Evolutionary conservation across 208 protist species (phyloP).

Genomic region (Trichomonas vaginalis): DNA sequence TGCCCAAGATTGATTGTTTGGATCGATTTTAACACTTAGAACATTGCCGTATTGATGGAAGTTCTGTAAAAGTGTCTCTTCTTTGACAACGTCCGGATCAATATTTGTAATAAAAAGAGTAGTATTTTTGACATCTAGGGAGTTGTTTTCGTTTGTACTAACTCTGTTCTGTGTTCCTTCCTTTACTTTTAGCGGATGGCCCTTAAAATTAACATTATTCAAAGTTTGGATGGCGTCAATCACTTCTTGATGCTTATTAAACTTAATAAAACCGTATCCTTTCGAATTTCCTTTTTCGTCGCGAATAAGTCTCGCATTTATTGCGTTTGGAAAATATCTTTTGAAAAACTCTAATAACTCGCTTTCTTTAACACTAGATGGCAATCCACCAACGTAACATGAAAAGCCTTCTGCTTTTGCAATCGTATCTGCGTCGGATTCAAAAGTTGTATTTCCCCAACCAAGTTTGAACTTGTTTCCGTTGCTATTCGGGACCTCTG

Average conservation of each 20-base stretch:
- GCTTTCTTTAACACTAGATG: background rate
- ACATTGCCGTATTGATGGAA: background rate
- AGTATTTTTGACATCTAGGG: background rate
- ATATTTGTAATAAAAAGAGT: background rate
- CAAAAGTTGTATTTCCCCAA: background rate
- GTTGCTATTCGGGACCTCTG: background rate
- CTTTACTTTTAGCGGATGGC: background rate
- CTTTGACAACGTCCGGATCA: background rate
- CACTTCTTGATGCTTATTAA: background rate
- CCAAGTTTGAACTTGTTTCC: background rate
- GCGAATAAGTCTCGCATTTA: background rate
- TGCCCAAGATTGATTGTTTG: background rate
- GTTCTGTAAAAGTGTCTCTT: background rate
- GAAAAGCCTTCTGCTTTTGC: background rate
- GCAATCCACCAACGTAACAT: background rate
- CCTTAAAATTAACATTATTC: background rate
- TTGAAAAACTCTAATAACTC: background rate
- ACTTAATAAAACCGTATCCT: slow-evolving; percentile 2
- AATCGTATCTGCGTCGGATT: background rate
- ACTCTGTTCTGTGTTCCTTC: background rate
- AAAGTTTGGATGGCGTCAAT: background rate
- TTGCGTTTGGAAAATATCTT: background rate
- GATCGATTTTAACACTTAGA: background rate
- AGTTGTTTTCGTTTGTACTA: background rate
- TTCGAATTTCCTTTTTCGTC: background rate